These are phyloP conservation scores for Mimosa pudica DNA, from an alignment of 306 rosid species.

Conservation along the genomic window DNA sequence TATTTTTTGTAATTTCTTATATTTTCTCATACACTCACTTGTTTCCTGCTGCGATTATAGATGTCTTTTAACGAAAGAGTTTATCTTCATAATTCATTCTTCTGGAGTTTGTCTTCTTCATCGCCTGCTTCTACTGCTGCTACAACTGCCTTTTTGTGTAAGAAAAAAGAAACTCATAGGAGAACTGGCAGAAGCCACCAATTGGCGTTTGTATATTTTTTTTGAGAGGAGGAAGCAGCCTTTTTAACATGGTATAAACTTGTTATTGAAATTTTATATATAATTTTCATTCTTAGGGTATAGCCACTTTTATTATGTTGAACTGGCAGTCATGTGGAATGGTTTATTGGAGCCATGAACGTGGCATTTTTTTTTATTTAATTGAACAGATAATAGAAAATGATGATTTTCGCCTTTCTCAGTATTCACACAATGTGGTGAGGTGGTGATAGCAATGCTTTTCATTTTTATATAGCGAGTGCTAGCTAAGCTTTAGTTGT, in stretches of 20 bases:
- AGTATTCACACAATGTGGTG: not conserved
- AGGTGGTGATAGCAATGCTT: too few species aligned
- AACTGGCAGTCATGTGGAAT: slow-evolving; percentile 36
- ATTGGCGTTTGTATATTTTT: slow-evolving; percentile 76
- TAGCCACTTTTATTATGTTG: slow-evolving; percentile 40
- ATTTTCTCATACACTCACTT: slow-evolving; percentile 48
- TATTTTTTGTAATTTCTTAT: slow-evolving; percentile 82
- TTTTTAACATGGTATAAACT: slow-evolving; percentile 58
- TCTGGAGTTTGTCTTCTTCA: slow-evolving; percentile 49
- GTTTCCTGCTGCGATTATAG: slow-evolving; percentile 59
- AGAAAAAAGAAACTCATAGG: slow-evolving; percentile 65
- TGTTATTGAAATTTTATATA: slow-evolving; percentile 44
- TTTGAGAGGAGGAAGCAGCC: slow-evolving; percentile 55
- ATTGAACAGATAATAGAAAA: not conserved
- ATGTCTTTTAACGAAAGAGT: slow-evolving; percentile 59
- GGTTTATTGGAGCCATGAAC: not conserved
- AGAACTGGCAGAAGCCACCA: slow-evolving; percentile 57
- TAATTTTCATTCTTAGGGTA: slow-evolving; percentile 35
- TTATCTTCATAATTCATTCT: slow-evolving; percentile 72
- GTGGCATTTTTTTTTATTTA: not conserved
- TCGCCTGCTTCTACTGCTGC: slow-evolving; percentile 31
- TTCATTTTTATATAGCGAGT: too few species aligned
- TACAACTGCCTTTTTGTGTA: slow-evolving; percentile 52
- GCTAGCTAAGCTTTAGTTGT: not conserved
- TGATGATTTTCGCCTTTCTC: not conserved